Evolutionary conservation across 140 eudicot genomes (phyloP).

Genomic region (Bidens hawaiensis): DNA sequence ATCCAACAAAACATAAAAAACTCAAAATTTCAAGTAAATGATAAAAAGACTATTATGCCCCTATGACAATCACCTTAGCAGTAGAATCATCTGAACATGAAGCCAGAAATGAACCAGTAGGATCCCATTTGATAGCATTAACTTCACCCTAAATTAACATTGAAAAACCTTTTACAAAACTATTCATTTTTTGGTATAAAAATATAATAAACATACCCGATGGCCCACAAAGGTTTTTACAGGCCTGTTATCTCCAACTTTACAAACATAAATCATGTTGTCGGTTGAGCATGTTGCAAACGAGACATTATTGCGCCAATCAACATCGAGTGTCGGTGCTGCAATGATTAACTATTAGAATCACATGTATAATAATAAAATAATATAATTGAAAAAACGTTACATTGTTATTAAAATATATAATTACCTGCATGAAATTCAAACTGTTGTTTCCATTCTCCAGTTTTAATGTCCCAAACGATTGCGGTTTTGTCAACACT

Average conservation of each 20-base stretch:
- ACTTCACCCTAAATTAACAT: constrained; percentile 76
- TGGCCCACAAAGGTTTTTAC: constrained; percentile 79
- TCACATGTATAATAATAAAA: neutral
- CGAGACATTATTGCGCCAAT: constrained; percentile 80
- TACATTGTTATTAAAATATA: neutral
- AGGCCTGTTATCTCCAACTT: constrained; percentile 90
- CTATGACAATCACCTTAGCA: constrained; percentile 62
- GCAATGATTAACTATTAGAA: constrained; percentile 13
- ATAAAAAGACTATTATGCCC: neutral
- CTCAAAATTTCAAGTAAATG: too few species aligned
- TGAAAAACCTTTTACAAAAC: neutral
- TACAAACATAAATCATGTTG: constrained; percentile 89
- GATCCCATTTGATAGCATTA: constrained; percentile 93
- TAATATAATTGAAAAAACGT: neutral
- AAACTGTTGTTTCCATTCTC: constrained; percentile 94
- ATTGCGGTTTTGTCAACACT: constrained; percentile 97
- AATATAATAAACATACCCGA: constrained; percentile 55
- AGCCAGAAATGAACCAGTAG: constrained; percentile 86
- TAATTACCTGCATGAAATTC: constrained; percentile 78
- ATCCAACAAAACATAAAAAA: neutral
- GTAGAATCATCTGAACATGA: constrained; percentile 94
- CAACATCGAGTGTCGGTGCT: constrained; percentile 76
- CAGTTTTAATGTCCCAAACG: constrained; percentile 93
- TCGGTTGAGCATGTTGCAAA: constrained; percentile 98
- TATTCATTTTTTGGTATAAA: too few species aligned